Evolutionary conservation across 768 basidiomycete species (phyloP), one percentile per base, ranked within the genome.

Genomic region (Crassisporium funariophilum): DNA sequence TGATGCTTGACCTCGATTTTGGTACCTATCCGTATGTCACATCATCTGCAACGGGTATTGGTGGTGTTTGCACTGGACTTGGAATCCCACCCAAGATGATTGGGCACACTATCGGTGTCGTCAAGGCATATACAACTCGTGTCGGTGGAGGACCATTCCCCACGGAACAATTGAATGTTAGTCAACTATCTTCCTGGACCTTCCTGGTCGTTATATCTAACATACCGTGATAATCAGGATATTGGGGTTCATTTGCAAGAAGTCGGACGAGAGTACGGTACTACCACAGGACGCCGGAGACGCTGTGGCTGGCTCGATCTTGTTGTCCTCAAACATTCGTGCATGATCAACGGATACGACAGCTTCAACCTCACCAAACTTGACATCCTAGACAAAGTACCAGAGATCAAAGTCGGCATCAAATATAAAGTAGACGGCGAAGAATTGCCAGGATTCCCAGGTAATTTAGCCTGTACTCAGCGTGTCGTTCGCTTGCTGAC

Each of bases 121-220:
- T 98, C 63, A 99, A 98, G 68, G 97, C 97, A 0, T 99, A 99
- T 67, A 98, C 97, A 13, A 98, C 97, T 1, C 82, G 97, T 20
- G 97, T 99, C 17, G 97, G 97, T n/a, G 91, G 93, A 29, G 97
- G 97, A 0, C 97, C 97, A 3, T 98, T 99, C 78, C 94, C 97
- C 6, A 92, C 91, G 0, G 97, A 99, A 67, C 91, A 93, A 64
- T 78, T 97, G 46, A 88, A 94, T 67, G 88, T 91, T 40, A 47
- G 84, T 72, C n/a, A n/a, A n/a, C n/a, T n/a, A n/a, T n/a, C 33
- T 41, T 9, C 15, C 23, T 36, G 29, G 1, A 41, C n/a, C n/a
- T n/a, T n/a, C n/a, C n/a, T n/a, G n/a, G n/a, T n/a, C 23, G 11
- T 38, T n/a, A 17, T 21, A 21, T 19, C 15, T 19, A 21, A 15